A percentile compares a stretch with the other conserved stretches of the same genome.
Evolutionary conservation across 2,329 filamentous ascomycete genomes (phyloP).

Genomic region (Alternaria sp.): DNA sequence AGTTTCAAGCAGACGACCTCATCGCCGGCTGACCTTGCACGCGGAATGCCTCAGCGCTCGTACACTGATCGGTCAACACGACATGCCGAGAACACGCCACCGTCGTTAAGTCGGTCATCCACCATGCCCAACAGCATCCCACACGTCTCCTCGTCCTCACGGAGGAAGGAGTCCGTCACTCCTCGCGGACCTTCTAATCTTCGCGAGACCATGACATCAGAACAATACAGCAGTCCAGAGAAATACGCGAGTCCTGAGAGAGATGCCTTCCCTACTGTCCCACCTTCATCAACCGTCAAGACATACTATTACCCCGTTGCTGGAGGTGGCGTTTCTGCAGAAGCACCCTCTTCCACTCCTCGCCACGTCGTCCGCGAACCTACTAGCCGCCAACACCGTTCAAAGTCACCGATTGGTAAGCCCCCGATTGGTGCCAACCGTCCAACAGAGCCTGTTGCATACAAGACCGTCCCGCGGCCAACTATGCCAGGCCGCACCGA

Average conservation of each 20-base stretch:
- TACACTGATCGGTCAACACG: conserved; percentile 39
- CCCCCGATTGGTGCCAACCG: conserved; percentile 48
- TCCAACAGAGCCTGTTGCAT: conserved; percentile 27
- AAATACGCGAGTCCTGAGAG: conserved; percentile 27
- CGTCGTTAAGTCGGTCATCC: conserved; percentile 53
- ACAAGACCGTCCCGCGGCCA: conserved; percentile 21
- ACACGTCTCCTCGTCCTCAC: conserved; percentile 31
- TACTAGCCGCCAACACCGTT: conserved; percentile 34
- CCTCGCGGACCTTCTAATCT: conserved; percentile 39
- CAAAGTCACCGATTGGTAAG: conserved; percentile 42
- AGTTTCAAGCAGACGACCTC: conserved; percentile 52
- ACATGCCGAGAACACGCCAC: conserved; percentile 44
- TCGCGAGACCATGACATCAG: conserved; percentile 41
- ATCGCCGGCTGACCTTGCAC: conserved; percentile 45
- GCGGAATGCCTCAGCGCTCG: conserved; percentile 40
- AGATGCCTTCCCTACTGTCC: conserved; percentile 32
- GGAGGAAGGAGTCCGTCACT: conserved; percentile 35
- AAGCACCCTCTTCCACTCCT: conserved; percentile 35
- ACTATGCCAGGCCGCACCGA: conserved; percentile 31
- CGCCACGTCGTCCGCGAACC: conserved; percentile 48
- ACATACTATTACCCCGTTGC: conserved; percentile 42
- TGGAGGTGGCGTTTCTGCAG: conserved; percentile 35
- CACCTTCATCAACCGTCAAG: conserved; percentile 24
- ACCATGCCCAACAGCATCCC: conserved; percentile 50
- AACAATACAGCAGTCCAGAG: conserved; percentile 36